A percentile compares a stretch with the other conserved stretches of the same genome.
These are phyloP conservation scores for Zizania latifolia DNA, from an alignment of 176 grass and related monocot genomes.

Conservation along the genomic window DNA sequence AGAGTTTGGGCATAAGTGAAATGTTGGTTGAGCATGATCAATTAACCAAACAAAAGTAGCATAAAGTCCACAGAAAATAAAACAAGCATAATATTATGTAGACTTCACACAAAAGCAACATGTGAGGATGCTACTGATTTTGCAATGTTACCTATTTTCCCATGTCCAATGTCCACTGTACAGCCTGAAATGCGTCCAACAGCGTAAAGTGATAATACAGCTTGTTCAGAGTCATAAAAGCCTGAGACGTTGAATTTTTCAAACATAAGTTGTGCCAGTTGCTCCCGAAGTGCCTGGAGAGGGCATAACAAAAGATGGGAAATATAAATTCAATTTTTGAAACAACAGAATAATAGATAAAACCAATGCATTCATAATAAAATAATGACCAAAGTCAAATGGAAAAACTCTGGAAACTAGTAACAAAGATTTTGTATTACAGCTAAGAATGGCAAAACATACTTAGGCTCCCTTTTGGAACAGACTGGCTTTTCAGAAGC, in stretches of 20 bases:
- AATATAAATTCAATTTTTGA: slow-evolving; percentile 20
- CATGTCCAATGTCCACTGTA: slow-evolving; percentile 93
- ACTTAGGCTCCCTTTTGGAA: neutral
- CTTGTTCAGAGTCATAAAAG: slow-evolving; percentile 98
- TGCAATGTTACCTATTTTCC: slow-evolving; percentile 77
- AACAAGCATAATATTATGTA: too few relatives aligned
- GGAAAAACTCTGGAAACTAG: neutral
- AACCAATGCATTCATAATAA: neutral
- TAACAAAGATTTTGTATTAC: neutral
- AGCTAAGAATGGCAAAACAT: neutral
- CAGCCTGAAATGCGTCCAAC: slow-evolving; percentile 94
- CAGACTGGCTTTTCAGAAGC: neutral
- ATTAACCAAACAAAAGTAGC: too few relatives aligned
- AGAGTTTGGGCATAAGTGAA: too few relatives aligned
- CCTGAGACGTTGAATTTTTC: slow-evolving; percentile 98
- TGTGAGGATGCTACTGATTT: neutral
- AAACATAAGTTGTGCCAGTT: slow-evolving; percentile 92
- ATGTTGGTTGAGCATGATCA: too few relatives aligned
- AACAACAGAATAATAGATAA: neutral
- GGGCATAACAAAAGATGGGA: neutral
- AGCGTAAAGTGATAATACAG: slow-evolving; percentile 94
- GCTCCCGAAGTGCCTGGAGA: slow-evolving; percentile 75
- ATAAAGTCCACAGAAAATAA: too few relatives aligned
- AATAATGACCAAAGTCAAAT: slow-evolving; percentile 9
- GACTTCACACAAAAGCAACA: too few relatives aligned